These are phyloP conservation scores for Tausonia pullulans DNA, from an alignment of 1,284 basidiomycete species.

Conservation along the genomic window DNA sequence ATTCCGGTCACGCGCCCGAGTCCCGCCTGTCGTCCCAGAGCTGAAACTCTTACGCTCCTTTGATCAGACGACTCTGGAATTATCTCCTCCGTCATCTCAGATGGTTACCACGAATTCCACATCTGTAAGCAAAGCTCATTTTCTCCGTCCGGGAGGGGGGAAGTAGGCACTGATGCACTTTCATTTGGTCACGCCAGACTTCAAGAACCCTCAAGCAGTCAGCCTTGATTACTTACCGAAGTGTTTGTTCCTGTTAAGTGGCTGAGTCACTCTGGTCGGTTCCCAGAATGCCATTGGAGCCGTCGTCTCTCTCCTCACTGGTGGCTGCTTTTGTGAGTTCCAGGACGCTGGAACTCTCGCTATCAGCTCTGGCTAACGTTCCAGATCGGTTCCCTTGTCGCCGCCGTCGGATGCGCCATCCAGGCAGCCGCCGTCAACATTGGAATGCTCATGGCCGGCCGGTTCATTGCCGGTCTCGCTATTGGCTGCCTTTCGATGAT, in stretches of 20 bases:
- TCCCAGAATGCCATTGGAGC: no score
- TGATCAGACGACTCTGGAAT: constrained; percentile 39
- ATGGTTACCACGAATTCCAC: constrained; percentile 23
- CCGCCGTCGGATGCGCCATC: constrained; percentile 43
- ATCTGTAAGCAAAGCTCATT: neutral
- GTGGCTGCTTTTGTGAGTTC: constrained; percentile 29
- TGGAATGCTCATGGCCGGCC: no score
- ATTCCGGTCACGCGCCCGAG: neutral
- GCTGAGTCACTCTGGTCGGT: no score
- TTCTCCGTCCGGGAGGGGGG: no score
- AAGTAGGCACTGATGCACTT: neutral
- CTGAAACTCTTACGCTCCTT: no score
- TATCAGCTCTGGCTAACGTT: constrained; percentile 36
- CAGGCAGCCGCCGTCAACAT: constrained; percentile 49
- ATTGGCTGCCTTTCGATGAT: no score
- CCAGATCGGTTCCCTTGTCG: constrained; percentile 37
- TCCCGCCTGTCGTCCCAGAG: no score
- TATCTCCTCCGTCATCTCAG: constrained; percentile 50
- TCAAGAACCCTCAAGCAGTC: constrained; percentile 37
- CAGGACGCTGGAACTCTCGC: constrained; percentile 1
- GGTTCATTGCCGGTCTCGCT: no score
- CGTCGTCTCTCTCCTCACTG: constrained; percentile 50
- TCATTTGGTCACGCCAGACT: constrained; percentile 32
- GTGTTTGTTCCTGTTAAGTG: neutral
- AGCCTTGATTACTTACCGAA: constrained; percentile 27